A percentile compares a stretch with the other conserved stretches of the same genome.
Conservation (phyloP, 371 early-diverging fungal genomes). For the Encephalitozoon hellem region DNA sequence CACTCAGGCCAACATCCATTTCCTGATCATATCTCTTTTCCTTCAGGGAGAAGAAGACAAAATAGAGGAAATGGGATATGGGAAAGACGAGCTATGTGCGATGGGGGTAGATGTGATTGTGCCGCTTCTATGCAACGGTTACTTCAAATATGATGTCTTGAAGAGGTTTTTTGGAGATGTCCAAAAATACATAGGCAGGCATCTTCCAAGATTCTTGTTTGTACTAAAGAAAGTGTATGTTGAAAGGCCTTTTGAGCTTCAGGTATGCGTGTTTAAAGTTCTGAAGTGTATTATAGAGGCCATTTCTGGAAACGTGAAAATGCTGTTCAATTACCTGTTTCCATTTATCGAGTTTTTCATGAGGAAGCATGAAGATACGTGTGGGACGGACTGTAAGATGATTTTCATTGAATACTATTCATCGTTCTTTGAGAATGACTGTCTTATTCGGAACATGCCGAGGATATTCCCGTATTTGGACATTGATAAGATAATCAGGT, state of each 20-base stretch:
- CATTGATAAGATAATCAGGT: background rate
- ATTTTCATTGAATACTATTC: slow-evolving; percentile 21
- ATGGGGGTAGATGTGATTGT: slow-evolving; percentile 28
- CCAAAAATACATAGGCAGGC: background rate
- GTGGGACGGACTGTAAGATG: background rate
- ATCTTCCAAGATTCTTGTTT: slow-evolving; percentile 28
- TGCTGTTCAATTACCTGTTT: slow-evolving; percentile 27
- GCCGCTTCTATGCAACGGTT: slow-evolving; percentile 16
- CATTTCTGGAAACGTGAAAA: background rate
- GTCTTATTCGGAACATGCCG: background rate
- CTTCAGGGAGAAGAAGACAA: background rate
- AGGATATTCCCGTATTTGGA: slow-evolving; percentile 13
- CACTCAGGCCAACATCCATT: background rate
- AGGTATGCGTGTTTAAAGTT: slow-evolving; percentile 10
- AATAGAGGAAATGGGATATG: background rate
- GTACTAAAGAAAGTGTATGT: slow-evolving; percentile 27
- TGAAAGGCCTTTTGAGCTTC: background rate
- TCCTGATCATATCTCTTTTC: background rate
- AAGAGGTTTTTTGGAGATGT: background rate
- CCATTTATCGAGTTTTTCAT: slow-evolving; percentile 38
- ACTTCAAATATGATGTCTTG: background rate
- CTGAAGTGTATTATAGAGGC: slow-evolving; percentile 16
- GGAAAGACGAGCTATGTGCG: background rate
- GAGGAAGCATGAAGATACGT: background rate
- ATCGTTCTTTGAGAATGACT: background rate